A percentile compares a stretch with the other conserved stretches of the same genome.
These are phyloP conservation scores for Penicillium oxalicum DNA, from an alignment of 2,329 filamentous ascomycete genomes.

Conservation along the genomic window DNA sequence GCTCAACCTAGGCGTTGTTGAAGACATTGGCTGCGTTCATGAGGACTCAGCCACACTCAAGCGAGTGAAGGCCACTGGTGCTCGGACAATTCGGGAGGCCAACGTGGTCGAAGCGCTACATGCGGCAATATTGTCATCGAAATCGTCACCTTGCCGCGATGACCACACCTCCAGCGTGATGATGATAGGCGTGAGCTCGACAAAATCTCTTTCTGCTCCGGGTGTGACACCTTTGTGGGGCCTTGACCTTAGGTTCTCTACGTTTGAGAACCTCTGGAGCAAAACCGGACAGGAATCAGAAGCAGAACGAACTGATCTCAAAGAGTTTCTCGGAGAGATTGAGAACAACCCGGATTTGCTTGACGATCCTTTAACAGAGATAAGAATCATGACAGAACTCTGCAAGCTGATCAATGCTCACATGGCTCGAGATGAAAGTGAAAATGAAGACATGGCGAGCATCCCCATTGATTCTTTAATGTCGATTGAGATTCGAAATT, in stretches of 20 bases:
- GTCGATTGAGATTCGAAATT: conserved; percentile 1
- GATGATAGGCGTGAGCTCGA: background rate
- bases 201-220: background rate
- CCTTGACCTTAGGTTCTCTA: background rate
- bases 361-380: conserved; percentile 1
- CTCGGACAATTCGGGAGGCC: background rate
- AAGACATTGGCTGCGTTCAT: background rate
- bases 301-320: background rate
- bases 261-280: background rate
- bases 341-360: background rate
- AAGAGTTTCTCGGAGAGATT: background rate
- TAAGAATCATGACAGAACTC: background rate
- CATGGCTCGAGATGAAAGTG: background rate
- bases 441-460: background rate
- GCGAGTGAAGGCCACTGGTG: background rate
- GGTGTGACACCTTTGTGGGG: background rate
- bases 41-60: background rate
- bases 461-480: conserved; percentile 2
- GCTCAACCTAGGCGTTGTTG: conserved; percentile 22
- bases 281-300: background rate
- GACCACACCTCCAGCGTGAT: background rate
- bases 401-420: background rate
- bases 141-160: background rate
- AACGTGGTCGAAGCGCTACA: background rate
- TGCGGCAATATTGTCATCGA: background rate